Evolutionary conservation across 768 basidiomycete genomes (phyloP).

Genomic region (Auriculariales sp.): DNA sequence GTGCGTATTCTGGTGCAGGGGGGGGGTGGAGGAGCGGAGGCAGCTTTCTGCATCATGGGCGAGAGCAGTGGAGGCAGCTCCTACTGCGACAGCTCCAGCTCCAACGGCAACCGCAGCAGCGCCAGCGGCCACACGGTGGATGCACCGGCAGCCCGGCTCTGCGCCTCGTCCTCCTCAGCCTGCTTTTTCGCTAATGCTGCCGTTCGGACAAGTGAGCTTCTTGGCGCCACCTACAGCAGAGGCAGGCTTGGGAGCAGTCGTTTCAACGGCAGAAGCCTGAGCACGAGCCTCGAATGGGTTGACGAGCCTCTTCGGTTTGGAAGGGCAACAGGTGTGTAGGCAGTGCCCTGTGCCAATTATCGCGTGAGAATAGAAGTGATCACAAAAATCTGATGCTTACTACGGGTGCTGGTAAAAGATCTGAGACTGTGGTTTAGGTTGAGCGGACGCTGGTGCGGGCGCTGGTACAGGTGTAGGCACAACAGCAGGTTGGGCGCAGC

Average conservation of each 20-base stretch:
- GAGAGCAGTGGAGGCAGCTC: constrained; percentile 26
- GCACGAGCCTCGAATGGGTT: constrained; percentile 57
- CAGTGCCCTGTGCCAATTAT: constrained; percentile 39
- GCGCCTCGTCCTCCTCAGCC: constrained; percentile 58
- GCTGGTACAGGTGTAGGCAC: too few relatives aligned
- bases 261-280: constrained; percentile 37
- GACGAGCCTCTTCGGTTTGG: constrained; percentile 75
- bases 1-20: constrained; percentile 4
- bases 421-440: constrained; percentile 63
- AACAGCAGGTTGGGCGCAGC: constrained; percentile 9
- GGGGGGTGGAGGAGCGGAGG: constrained; percentile 13
- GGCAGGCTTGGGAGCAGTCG: constrained; percentile 15
- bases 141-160: constrained; percentile 42
- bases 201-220: constrained; percentile 89
- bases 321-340: constrained; percentile 78
- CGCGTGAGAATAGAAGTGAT: not conserved
- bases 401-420: constrained; percentile 48
- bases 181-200: constrained; percentile 81
- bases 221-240: constrained; percentile 30
- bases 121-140: too few relatives aligned
- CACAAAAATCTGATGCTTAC: constrained; percentile 15
- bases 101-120: constrained; percentile 23
- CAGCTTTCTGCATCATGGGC: too few relatives aligned
- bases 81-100: constrained; percentile 8
- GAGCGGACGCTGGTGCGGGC: constrained; percentile 28